A percentile compares a stretch with the other conserved stretches of the same genome.
phyloP scores from a whole-genome alignment of 257 asterid species.

The Ocimum tenuiflorum region DNA sequence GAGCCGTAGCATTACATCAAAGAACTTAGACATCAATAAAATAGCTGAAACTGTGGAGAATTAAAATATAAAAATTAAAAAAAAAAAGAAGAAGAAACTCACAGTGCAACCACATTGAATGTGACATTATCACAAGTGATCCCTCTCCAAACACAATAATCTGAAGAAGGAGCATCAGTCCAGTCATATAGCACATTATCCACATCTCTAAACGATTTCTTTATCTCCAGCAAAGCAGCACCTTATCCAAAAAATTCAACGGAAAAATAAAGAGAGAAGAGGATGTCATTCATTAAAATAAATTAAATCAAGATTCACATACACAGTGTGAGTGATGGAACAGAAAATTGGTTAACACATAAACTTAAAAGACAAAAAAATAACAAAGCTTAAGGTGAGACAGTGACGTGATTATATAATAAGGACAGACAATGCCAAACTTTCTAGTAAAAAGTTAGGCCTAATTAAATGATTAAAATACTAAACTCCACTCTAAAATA shows the following conservation, averaged over 20 bases:
- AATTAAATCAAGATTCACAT: neutral
- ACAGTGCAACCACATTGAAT: constrained; percentile 82
- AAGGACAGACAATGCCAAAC: constrained; percentile 21
- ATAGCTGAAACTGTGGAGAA: neutral
- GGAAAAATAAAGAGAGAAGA: neutral
- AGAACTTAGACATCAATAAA: neutral
- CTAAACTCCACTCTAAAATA: constrained; percentile 24
- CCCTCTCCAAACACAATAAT: constrained; percentile 92
- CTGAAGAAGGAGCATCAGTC: constrained; percentile 80
- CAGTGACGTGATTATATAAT: constrained; percentile 33
- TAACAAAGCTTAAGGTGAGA: constrained; percentile 17
- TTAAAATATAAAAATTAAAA: neutral
- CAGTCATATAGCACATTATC: constrained; percentile 94
- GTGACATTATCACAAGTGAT: constrained; percentile 81
- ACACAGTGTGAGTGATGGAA: neutral
- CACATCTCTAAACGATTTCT: constrained; percentile 83
- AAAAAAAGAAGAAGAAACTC: constrained; percentile 16
- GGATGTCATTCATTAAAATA: neutral
- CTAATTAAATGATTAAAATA: constrained; percentile 33
- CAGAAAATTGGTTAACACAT: constrained; percentile 1
- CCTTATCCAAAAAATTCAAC: constrained; percentile 35
- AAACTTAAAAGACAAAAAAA: constrained; percentile 29
- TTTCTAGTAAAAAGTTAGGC: constrained; percentile 24
- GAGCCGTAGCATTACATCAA: no score
- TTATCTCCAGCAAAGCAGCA: constrained; percentile 66